phyloP scores from a whole-genome alignment of 2,329 filamentous ascomycete species.

The Talaromyces rugulosus region DNA sequence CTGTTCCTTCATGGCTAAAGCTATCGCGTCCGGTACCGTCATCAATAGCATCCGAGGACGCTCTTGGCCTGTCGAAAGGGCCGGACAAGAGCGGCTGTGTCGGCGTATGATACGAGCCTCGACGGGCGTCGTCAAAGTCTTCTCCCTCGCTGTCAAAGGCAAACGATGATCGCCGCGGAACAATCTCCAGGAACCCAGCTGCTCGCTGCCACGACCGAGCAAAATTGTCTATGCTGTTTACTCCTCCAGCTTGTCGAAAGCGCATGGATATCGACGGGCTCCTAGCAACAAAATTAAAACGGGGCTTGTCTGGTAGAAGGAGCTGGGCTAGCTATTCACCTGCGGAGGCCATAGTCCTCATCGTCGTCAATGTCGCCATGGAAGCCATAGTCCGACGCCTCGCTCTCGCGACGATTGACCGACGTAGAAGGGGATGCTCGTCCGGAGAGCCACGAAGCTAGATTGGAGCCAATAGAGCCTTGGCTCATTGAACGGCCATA shows the following conservation, averaged over 20 bases:
- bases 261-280: slow-evolving; percentile 45
- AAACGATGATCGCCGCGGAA: slow-evolving; percentile 73
- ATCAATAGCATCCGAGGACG: slow-evolving; percentile 3
- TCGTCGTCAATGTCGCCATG: slow-evolving; percentile 8
- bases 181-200: slow-evolving; percentile 80
- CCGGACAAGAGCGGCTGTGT: slow-evolving; percentile 2
- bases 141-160: slow-evolving; percentile 51
- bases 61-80: slow-evolving; percentile 5
- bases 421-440: slow-evolving; percentile 10
- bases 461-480: slow-evolving; percentile 10
- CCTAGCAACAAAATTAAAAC: slow-evolving; percentile 14
- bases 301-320: background rate
- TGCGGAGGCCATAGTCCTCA: slow-evolving; percentile 16
- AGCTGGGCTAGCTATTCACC: slow-evolving; percentile 3
- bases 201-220: slow-evolving; percentile 89
- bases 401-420: background rate
- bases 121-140: slow-evolving; percentile 37
- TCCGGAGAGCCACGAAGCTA: slow-evolving; percentile 11
- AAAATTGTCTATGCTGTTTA: slow-evolving; percentile 93
- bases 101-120: slow-evolving; percentile 14
- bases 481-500: slow-evolving; percentile 13
- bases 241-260: slow-evolving; percentile 68
- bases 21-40: background rate
- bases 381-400: background rate
- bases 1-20: background rate